These are phyloP conservation scores for Sugiyamaella mastotermitis DNA, from an alignment of 805 yeast genomes.

Conservation along the genomic window DNA sequence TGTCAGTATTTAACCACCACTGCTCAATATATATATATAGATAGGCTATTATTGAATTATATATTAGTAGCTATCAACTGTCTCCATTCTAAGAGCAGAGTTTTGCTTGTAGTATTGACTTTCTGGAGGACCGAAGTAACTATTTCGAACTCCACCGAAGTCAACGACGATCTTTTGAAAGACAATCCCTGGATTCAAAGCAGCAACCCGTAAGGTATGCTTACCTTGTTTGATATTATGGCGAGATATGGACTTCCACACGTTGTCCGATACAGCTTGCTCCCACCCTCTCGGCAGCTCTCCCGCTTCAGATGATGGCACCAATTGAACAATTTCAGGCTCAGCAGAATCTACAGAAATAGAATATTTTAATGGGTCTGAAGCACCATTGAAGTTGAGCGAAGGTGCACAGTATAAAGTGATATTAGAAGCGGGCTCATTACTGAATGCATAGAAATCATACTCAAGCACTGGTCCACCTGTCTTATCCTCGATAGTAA, in stretches of 20 bases:
- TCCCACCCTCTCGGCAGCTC: conserved; percentile 15
- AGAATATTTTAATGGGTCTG: conserved; percentile 24
- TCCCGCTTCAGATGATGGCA: conserved; percentile 16
- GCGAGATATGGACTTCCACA: conserved; percentile 7
- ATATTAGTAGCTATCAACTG: too few species aligned
- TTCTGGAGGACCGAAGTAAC: conserved; percentile 17
- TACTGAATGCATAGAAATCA: conserved; percentile 7
- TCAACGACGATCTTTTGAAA: conserved; percentile 17
- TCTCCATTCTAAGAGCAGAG: too few species aligned
- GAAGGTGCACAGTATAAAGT: conserved; percentile 22
- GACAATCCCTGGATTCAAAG: conserved; percentile 16
- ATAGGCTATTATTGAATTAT: too few species aligned
- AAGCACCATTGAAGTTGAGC: conserved; percentile 21
- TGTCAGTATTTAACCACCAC: too few species aligned
- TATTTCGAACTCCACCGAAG: conserved; percentile 16
- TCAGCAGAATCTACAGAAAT: conserved; percentile 24
- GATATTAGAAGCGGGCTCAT: conserved; percentile 16
- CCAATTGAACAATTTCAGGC: conserved; percentile 21
- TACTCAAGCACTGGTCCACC: conserved; percentile 11
- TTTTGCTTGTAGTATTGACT: too few species aligned
- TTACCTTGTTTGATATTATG: conserved; percentile 11
- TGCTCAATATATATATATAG: too few species aligned
- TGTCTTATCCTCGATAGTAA: conserved; percentile 3
- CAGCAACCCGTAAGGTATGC: conserved; percentile 14
- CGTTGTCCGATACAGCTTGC: conserved; percentile 14